Base-by-base conservation (phyloP, 768 basidiomycete species). In the Leucocoprinus birnbaumii region DNA sequence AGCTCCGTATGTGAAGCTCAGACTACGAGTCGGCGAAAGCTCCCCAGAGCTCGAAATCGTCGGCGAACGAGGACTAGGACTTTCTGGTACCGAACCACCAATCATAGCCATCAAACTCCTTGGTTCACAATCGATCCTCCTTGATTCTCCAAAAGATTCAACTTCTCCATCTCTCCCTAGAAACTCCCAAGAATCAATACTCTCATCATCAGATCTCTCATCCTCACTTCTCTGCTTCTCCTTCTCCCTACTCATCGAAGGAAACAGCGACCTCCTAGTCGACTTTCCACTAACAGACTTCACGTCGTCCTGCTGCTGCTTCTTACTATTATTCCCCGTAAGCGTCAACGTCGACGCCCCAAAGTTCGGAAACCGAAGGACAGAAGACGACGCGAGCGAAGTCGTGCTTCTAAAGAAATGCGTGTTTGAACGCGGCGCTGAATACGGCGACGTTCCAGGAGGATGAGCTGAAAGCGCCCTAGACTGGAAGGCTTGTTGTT, bases 181-280 rank as follows among this genome's bases (percentile, higher is more conserved):
- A n/a, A 79, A 66, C 60, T 80, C 79, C 80, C 80, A 82, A 11
- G 69, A 50, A 14, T 80, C 73, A 25, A 56, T 35, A 0, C 54
- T 55, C 10, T 61, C 60, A n/a, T 37, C 8, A 27, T 51, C 42
- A 18, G 43, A 49, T 8, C 26, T 16, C 2, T 53, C 50, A 11
- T 41, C 21, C 25, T 73, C 75, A 65, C 71, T 80, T 41, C 71
- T 55, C 40, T 42, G 27, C 38, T 55, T 60, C 21, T 73, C 76
- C 65, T 71, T 80, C 43, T 70, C 76, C 65, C 72, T 74, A 35
- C 64, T 60, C n/a, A 67, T 38, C 4, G 38, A 38, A 38, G 38
- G 62, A 59, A 77, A 73, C 19, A 77, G n/a, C n/a, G n/a, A 55
- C 49, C 66, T 73, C 1, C 73, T 68, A 21, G 13, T 31, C 16